Evolutionary conservation across 495 filamentous ascomycete species (phyloP).

Genomic region (Entonaema liquescens): DNA sequence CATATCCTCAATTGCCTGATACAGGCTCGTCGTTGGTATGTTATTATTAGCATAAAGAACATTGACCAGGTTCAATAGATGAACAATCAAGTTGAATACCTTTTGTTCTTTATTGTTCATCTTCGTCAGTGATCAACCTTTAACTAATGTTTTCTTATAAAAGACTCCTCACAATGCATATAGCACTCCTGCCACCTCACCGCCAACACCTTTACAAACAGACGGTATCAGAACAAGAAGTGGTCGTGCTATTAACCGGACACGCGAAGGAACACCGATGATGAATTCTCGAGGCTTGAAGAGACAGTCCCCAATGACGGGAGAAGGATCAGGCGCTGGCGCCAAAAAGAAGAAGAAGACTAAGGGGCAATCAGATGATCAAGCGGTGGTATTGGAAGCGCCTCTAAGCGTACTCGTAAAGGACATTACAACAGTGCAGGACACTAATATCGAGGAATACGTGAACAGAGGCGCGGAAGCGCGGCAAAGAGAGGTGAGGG

Average conservation of each 20-base stretch:
- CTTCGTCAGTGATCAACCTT: not conserved
- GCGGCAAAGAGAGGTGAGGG: conserved; percentile 71
- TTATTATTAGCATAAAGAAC: conserved; percentile 40
- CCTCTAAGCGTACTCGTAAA: conserved; percentile 81
- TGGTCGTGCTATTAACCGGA: conserved; percentile 50
- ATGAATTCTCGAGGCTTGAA: conserved; percentile 44
- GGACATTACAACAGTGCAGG: conserved; percentile 67
- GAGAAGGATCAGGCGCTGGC: conserved; percentile 25
- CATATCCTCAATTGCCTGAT: conserved; percentile 48
- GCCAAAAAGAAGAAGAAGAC: conserved; percentile 57
- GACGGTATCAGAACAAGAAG: conserved; percentile 58
- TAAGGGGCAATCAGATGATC: conserved; percentile 58
- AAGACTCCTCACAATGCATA: conserved; percentile 52
- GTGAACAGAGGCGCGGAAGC: conserved; percentile 75
- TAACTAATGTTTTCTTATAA: conserved; percentile 26
- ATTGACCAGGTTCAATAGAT: conserved; percentile 1
- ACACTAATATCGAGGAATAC: conserved; percentile 80
- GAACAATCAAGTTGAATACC: conserved; percentile 31
- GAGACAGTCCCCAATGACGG: conserved; percentile 49
- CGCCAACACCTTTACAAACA: conserved; percentile 54
- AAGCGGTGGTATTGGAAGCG: conserved; percentile 64
- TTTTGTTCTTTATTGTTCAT: conserved; percentile 19
- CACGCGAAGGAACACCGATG: conserved; percentile 23
- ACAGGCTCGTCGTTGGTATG: conserved; percentile 41
- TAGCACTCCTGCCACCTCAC: conserved; percentile 61